phyloP scores from a whole-genome alignment of 768 basidiomycete species.

The Pleurotus sapidus region DNA sequence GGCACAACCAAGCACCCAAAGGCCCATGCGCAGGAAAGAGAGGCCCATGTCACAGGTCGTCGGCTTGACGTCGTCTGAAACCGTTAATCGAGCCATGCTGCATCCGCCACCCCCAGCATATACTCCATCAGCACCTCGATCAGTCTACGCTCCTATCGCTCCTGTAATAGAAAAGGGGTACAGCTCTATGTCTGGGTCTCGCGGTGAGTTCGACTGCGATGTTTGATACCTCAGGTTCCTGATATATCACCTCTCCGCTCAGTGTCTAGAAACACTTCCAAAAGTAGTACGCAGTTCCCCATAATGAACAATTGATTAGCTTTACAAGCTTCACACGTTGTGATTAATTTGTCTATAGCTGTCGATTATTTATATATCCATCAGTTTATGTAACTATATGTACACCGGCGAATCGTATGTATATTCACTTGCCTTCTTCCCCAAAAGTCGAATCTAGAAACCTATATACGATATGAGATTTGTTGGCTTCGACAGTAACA shows the following conservation, averaged over 20 bases:
- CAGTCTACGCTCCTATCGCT: background rate
- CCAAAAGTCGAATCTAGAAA: too few relatives aligned
- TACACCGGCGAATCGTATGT: background rate
- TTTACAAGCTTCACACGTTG: background rate
- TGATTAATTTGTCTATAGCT: background rate
- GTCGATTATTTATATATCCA: background rate
- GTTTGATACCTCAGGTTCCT: background rate
- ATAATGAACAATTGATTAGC: background rate
- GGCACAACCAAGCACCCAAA: background rate
- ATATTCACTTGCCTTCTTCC: too few relatives aligned
- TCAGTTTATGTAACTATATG: background rate
- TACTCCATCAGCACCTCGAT: background rate
- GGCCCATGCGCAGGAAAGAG: background rate
- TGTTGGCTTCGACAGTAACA: too few relatives aligned
- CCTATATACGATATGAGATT: too few relatives aligned
- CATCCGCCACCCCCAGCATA: slow-evolving; percentile 4
- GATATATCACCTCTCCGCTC: background rate
- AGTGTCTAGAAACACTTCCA: slow-evolving; percentile 1
- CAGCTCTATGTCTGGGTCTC: background rate
- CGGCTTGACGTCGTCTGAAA: slow-evolving; percentile 3
- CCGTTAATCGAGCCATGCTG: slow-evolving; percentile 2
- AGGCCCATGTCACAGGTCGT: background rate
- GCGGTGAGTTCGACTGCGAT: background rate
- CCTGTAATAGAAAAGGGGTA: slow-evolving; percentile 1
- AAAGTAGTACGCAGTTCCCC: background rate